Evolutionary conservation across 371 early-diverging fungal species (phyloP).

Genomic region (Basidiobolus meristosporus): DNA sequence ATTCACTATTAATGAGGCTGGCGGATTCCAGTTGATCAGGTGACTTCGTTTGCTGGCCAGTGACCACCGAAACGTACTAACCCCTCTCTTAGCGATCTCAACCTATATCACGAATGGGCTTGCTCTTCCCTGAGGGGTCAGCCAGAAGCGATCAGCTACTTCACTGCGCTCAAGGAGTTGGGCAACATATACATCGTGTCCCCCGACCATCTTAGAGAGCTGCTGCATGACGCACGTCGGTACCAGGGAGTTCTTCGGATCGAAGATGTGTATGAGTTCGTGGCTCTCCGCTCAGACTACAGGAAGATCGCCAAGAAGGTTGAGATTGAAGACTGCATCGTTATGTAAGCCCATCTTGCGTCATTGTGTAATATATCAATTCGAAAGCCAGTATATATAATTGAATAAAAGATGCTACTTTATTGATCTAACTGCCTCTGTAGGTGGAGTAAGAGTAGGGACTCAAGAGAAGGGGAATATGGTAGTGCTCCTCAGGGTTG

Average conservation of each 20-base stretch:
- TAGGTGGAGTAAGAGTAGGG: conserved; percentile 80
- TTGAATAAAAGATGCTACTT: too few relatives aligned
- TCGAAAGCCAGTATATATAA: neutral
- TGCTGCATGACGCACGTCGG: conserved; percentile 69
- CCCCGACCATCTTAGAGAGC: conserved; percentile 53
- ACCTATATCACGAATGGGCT: conserved; percentile 48
- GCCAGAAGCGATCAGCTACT: conserved; percentile 50
- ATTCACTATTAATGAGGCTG: conserved; percentile 55
- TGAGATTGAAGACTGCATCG: conserved; percentile 47
- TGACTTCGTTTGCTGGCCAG: conserved; percentile 9
- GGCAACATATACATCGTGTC: conserved; percentile 82
- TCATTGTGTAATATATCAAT: neutral
- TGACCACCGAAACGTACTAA: conserved; percentile 2
- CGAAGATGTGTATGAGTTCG: conserved; percentile 86
- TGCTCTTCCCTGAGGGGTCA: conserved; percentile 26
- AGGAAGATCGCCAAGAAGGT: conserved; percentile 63
- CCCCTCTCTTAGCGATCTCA: conserved; percentile 56
- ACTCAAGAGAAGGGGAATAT: conserved; percentile 66
- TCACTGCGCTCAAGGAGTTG: conserved; percentile 74
- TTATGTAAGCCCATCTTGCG: conserved; percentile 19
- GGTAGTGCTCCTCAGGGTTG: conserved; percentile 46
- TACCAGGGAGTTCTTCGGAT: conserved; percentile 67
- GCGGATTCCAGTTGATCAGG: conserved; percentile 64
- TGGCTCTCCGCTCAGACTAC: conserved; percentile 74
- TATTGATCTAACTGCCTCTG: conserved; percentile 43